These are phyloP conservation scores for Blastobotrys parvus DNA, from an alignment of 805 yeast species.

Conservation along the genomic window DNA sequence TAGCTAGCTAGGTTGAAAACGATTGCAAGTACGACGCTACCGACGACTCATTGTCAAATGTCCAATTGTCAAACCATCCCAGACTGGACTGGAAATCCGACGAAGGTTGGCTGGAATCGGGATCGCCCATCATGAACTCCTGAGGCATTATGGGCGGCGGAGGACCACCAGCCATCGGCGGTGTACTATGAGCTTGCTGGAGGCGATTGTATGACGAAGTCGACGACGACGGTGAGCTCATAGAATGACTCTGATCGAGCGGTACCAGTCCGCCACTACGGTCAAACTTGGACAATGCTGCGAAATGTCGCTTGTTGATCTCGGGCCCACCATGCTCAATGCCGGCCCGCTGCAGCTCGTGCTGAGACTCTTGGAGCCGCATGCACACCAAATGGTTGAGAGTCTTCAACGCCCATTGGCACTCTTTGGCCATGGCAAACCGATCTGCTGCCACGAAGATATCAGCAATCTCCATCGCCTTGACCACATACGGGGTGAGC, in stretches of 20 bases:
- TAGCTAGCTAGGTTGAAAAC: neutral
- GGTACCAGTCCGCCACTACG: slow-evolving; percentile 11
- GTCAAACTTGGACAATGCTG: slow-evolving; percentile 38
- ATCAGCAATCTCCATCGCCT: slow-evolving; percentile 15
- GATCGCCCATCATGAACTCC: too few relatives aligned
- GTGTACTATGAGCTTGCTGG: neutral
- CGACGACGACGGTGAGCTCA: neutral
- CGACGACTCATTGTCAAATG: neutral
- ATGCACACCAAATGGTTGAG: slow-evolving; percentile 43
- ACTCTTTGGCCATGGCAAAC: slow-evolving; percentile 45
- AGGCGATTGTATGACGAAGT: neutral
- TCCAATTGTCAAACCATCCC: slow-evolving; percentile 17
- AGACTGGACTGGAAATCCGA: slow-evolving; percentile 6
- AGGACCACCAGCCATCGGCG: too few relatives aligned
- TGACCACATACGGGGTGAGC: slow-evolving; percentile 9
- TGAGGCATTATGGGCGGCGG: too few relatives aligned
- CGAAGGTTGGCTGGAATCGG: too few relatives aligned
- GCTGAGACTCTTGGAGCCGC: slow-evolving; percentile 36
- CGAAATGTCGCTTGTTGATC: slow-evolving; percentile 41
- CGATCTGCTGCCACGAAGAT: slow-evolving; percentile 17
- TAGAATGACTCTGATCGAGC: slow-evolving; percentile 1
- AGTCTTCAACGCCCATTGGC: slow-evolving; percentile 54
- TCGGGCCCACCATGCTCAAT: slow-evolving; percentile 46
- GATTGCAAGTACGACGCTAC: neutral
- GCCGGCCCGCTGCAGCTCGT: slow-evolving; percentile 35